Conservation (phyloP, 2,329 filamentous ascomycete genomes). For the Corynespora cassiicola region DNA sequence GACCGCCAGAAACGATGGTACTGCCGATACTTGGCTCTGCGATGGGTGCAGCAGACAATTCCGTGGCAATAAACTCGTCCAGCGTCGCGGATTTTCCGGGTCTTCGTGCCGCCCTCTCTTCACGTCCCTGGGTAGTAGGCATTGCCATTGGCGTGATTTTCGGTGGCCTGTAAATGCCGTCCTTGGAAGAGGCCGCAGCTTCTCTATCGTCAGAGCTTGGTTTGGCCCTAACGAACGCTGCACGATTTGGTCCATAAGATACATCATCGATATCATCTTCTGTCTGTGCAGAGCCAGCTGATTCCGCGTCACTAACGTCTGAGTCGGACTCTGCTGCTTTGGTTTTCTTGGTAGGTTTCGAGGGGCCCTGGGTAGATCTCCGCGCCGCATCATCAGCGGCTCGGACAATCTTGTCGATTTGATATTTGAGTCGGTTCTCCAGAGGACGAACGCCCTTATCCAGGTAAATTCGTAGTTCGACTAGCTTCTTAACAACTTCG, state of each 20-base stretch:
- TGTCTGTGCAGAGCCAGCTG: constrained; percentile 32
- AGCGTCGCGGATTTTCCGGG: constrained; percentile 80
- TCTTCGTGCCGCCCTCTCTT: constrained; percentile 67
- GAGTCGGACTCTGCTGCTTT: constrained; percentile 47
- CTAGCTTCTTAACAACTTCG: constrained; percentile 82
- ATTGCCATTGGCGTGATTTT: constrained; percentile 87
- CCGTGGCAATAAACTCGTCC: constrained; percentile 88
- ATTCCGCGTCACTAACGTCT: constrained; percentile 48
- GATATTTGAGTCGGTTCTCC: constrained; percentile 90
- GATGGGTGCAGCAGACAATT: constrained; percentile 80
- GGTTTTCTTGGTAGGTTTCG: constrained; percentile 19
- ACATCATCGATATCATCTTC: constrained; percentile 62
- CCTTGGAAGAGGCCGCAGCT: constrained; percentile 47
- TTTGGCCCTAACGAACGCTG: constrained; percentile 48
- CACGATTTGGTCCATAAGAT: constrained; percentile 67
- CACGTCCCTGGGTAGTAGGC: constrained; percentile 68
- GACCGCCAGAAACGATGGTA: constrained; percentile 80
- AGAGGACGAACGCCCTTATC: constrained; percentile 91
- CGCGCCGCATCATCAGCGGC: constrained; percentile 74
- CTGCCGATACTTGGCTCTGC: constrained; percentile 92
- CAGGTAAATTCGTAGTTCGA: constrained; percentile 88
- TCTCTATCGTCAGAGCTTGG: constrained; percentile 18
- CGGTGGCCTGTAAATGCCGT: constrained; percentile 87
- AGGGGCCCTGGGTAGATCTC: constrained; percentile 31
- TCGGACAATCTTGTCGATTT: constrained; percentile 92